Evolutionary conservation across 169 alveolate species (phyloP), one percentile per base, ranked within the genome.

Genomic region (Eimeria mitis): DNA sequence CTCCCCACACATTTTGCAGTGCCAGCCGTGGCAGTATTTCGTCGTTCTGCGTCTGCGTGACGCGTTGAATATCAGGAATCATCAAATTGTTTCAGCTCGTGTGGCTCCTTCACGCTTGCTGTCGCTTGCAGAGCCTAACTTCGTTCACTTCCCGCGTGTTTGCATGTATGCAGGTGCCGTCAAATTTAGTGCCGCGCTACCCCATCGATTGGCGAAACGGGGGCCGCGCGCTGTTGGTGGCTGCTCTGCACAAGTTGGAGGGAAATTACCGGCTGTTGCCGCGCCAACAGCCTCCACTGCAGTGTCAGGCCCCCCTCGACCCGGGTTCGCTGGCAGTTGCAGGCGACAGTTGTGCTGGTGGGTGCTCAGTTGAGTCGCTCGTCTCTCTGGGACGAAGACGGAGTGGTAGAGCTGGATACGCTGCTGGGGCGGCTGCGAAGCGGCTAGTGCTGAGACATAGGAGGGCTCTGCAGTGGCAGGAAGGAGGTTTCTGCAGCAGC

Each of bases 141-240:
- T 11, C 4, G 2, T 8, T 28, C 44, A 78, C 68, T 42, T 21
- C 13, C 28, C n/a, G 1, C 61, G 47, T 49, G 40, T 79, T 68
- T 31, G 19, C 49, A 13, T 75, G 16, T 61, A 37, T 11, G 63
- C 87, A 98, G 99, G 96, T 97, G 73, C 99, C 99, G 16, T 56
- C 98, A 6, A 97, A 98, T n/a, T 90, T 97, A 47, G 95, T 98
- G 28, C 99, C 99, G 14, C 92, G 98, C 21, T 98, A 95, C 76
- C 99, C 99, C 23, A 95, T 97, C 19, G 99, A 98, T 91, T 98
- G 99, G 99, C 73, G 99, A 16, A 98, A 98, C 89, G 99, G 98
- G 52, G 99, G 99, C 1, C 96, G 99, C 21, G 98, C 97, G 71
- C 89, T 98, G 90, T 88, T 98, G 70, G 96, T 98, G 34, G 97